Evolutionary conservation across 2,329 filamentous ascomycete species (phyloP).

Genomic region (Atkinsonella texensis): DNA sequence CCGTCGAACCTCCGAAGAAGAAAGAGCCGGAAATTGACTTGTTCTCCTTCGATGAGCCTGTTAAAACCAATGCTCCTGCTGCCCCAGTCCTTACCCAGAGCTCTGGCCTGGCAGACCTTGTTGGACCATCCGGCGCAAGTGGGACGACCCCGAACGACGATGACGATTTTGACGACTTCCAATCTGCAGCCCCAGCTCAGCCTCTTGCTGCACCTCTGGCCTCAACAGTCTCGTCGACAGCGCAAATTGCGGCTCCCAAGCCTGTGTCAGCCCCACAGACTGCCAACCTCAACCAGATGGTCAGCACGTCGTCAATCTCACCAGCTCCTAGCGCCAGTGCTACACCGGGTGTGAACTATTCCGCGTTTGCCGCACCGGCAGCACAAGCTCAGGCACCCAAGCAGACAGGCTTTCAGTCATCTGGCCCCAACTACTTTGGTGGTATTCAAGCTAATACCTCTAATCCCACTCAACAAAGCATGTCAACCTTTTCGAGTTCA

Average conservation of each 20-base stretch:
- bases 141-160: slow-evolving; percentile 42
- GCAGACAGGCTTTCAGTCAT: slow-evolving; percentile 57
- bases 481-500: slow-evolving; percentile 20
- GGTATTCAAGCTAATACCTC: slow-evolving; percentile 47
- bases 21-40: slow-evolving; percentile 86
- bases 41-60: slow-evolving; percentile 80
- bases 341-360: slow-evolving; percentile 49
- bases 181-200: slow-evolving; percentile 60
- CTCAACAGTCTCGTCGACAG: slow-evolving; percentile 40
- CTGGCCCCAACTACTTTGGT: slow-evolving; percentile 89
- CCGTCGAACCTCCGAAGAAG: slow-evolving; percentile 56
- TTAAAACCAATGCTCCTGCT: slow-evolving; percentile 33
- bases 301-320: slow-evolving; percentile 69
- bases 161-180: slow-evolving; percentile 96
- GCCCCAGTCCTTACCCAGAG: slow-evolving; percentile 33
- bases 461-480: slow-evolving; percentile 18
- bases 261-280: slow-evolving; percentile 76
- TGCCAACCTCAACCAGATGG: slow-evolving; percentile 67
- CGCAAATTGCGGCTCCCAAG: slow-evolving; percentile 69
- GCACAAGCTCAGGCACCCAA: slow-evolving; percentile 36
- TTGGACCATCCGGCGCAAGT: slow-evolving; percentile 12
- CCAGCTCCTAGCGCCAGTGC: slow-evolving; percentile 49
- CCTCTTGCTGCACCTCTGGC: slow-evolving; percentile 35
- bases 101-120: slow-evolving; percentile 35
- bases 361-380: slow-evolving; percentile 38